Evolutionary conservation across 176 grass and related monocot species (phyloP).

Genomic region (Eleusine coracana): DNA sequence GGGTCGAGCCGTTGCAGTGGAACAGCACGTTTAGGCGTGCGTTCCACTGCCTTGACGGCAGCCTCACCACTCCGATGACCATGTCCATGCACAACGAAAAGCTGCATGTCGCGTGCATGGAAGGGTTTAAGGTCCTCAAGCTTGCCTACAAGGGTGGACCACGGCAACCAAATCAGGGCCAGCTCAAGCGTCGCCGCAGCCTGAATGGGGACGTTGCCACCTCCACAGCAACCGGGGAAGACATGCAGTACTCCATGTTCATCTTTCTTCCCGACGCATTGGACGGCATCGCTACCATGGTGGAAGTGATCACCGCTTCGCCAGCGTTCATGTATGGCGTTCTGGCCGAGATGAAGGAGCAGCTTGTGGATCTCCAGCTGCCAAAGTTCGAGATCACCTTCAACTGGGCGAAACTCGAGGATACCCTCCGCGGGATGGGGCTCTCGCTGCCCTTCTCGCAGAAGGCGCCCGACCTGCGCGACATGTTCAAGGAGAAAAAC

Average conservation of each 20-base stretch:
- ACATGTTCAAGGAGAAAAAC: background rate
- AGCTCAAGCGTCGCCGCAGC: too few relatives aligned
- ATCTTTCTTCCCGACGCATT: conserved; percentile 19
- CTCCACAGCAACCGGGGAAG: background rate
- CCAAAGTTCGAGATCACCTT: conserved; percentile 31
- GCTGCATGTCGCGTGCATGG: background rate
- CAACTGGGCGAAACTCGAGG: background rate
- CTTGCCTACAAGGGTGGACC: background rate
- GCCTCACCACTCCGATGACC: too few relatives aligned
- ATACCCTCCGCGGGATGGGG: background rate
- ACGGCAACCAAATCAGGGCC: too few relatives aligned
- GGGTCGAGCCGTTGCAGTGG: background rate
- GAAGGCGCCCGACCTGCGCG: background rate
- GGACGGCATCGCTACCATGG: background rate
- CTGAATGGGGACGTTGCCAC: too few relatives aligned
- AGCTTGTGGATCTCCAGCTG: accelerated
- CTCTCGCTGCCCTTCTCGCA: conserved; percentile 28
- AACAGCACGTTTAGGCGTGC: accelerated
- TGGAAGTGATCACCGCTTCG: background rate
- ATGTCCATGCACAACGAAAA: too few relatives aligned
- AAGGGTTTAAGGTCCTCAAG: conserved; percentile 33
- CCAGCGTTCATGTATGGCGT: background rate
- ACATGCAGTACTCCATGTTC: conserved; percentile 16
- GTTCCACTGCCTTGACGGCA: conserved; percentile 25
- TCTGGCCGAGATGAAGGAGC: background rate